phyloP scores from a whole-genome alignment of 2,329 filamentous ascomycete species.

The Coniochaeta prunicola region DNA sequence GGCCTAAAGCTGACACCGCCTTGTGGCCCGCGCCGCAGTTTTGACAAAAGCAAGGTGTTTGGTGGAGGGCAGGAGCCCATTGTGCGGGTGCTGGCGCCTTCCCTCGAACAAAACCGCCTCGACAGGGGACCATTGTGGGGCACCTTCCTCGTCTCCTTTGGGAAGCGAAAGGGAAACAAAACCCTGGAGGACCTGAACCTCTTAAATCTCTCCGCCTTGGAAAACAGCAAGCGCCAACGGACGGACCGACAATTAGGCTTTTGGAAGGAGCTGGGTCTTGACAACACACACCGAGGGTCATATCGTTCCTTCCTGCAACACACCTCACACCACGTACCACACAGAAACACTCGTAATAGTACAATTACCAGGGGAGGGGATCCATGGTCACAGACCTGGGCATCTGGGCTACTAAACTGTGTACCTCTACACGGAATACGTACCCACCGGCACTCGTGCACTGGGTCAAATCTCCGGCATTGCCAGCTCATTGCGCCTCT shows the following conservation, averaged over 20 bases:
- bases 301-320: not conserved
- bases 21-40: not conserved
- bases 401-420: too few species aligned
- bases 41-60: not conserved
- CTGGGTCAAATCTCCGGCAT: not conserved
- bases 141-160: not conserved
- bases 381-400: not conserved
- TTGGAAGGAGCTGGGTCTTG: not conserved
- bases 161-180: not conserved
- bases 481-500: slow-evolving; percentile 1
- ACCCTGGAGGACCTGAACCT: not conserved
- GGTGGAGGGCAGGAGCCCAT: not conserved
- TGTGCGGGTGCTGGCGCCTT: slow-evolving; percentile 1
- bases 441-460: not conserved
- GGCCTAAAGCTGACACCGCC: not conserved
- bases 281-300: not conserved
- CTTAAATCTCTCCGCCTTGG: not conserved
- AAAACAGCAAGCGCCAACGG: not conserved
- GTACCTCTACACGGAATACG: not conserved
- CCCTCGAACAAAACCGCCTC: not conserved
- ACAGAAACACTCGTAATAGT: too few species aligned
- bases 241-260: not conserved
- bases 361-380: not conserved
- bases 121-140: not conserved
- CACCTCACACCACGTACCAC: too few species aligned